Evolutionary conservation across 2,329 filamentous ascomycete species (phyloP).

Genomic region (Aspergillus fructus): DNA sequence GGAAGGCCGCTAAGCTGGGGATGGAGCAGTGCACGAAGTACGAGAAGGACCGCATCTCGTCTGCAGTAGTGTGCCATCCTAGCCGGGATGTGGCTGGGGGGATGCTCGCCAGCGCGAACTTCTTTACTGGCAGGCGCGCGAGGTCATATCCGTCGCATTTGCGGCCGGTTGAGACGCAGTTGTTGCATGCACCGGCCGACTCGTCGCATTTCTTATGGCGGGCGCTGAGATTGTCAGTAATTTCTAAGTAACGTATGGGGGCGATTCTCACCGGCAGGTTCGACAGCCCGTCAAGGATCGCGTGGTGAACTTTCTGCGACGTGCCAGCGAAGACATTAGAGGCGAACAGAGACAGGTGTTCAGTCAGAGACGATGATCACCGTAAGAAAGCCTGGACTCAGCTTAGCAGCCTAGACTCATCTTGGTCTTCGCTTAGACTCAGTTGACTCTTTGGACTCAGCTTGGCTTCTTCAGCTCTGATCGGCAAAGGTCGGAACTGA

Average conservation of each 20-base stretch:
- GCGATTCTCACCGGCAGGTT: constrained; percentile 2
- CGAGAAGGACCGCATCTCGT: constrained; percentile 21
- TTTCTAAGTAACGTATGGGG: background rate
- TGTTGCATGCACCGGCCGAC: constrained; percentile 31
- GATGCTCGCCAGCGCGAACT: background rate
- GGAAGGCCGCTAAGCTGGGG: constrained; percentile 15
- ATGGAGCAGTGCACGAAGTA: constrained; percentile 18
- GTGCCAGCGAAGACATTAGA: background rate
- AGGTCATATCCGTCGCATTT: constrained; percentile 37
- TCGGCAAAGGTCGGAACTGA: too few species aligned
- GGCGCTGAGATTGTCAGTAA: background rate
- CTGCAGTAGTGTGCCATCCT: constrained; percentile 11
- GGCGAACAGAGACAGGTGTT: too few species aligned
- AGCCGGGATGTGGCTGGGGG: background rate
- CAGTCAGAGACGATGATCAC: too few species aligned
- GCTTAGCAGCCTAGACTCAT: too few species aligned
- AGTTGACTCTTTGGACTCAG: too few species aligned
- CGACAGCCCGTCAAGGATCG: constrained; percentile 10
- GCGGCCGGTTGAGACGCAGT: constrained; percentile 36
- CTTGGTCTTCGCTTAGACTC: too few species aligned
- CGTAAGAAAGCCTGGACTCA: too few species aligned
- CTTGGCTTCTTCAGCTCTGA: too few species aligned
- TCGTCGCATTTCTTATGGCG: constrained; percentile 31
- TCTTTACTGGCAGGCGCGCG: constrained; percentile 8
- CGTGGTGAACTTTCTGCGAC: background rate